Conservation (phyloP, 805 yeast genomes). For the Barnettozyma vustinii region DNA sequence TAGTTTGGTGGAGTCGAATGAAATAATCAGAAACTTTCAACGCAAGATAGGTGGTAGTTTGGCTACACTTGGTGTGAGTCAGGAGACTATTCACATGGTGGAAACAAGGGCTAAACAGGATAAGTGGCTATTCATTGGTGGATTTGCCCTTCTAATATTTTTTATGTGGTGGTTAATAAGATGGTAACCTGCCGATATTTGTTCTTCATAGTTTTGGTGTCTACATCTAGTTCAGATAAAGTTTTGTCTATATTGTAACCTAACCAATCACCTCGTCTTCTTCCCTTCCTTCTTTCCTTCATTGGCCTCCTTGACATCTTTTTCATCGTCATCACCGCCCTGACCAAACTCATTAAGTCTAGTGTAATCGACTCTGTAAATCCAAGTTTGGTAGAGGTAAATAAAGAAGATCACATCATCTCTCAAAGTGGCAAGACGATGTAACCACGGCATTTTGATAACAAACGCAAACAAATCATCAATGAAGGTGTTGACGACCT, state of each 20-base stretch:
- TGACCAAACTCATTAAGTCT: slow-evolving; percentile 36
- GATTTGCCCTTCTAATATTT: slow-evolving; percentile 22
- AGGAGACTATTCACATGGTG: slow-evolving; percentile 72
- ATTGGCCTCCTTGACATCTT: slow-evolving; percentile 11
- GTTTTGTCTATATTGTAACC: not conserved
- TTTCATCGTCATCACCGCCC: slow-evolving; percentile 26
- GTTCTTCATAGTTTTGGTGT: not conserved
- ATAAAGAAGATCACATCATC: slow-evolving; percentile 37
- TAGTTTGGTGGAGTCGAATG: slow-evolving; percentile 81
- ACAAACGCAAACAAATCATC: slow-evolving; percentile 38
- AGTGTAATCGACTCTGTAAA: slow-evolving; percentile 34
- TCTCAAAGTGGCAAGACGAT: slow-evolving; percentile 35
- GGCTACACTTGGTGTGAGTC: slow-evolving; percentile 80
- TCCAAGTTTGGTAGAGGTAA: slow-evolving; percentile 35
- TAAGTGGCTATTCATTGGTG: slow-evolving; percentile 79
- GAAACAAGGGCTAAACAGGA: slow-evolving; percentile 83
- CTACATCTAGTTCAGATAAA: no score
- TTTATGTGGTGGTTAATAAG: not conserved
- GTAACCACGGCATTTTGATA: slow-evolving; percentile 38
- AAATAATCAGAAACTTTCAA: slow-evolving; percentile 58
- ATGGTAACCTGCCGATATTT: not conserved
- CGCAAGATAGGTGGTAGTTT: slow-evolving; percentile 61
- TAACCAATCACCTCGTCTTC: not conserved
- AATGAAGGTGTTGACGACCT: slow-evolving; percentile 36
- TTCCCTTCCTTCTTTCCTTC: not conserved